Evolutionary conservation across 1,284 basidiomycete species (phyloP), one percentile per base, ranked within the genome.

Genomic region (Earliella scabrosa): DNA sequence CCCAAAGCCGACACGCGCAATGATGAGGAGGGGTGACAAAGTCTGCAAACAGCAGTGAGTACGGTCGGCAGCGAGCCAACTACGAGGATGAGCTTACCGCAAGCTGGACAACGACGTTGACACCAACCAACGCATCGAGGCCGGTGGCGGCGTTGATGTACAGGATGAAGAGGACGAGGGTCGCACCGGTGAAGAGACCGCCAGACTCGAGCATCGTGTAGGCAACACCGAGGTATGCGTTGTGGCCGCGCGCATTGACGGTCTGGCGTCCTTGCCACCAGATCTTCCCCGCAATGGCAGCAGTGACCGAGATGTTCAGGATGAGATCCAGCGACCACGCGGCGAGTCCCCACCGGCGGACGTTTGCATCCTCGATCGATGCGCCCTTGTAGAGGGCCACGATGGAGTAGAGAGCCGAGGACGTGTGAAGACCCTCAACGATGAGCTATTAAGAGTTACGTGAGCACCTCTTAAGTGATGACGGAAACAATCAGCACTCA

Each of bases 111-210:
- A 54, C 40, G n/a, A 45, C 39, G 41, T 45, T 50, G 11, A 54
- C 53, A 14, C 53, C 53, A 21, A 50, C 53, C 8, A 54, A 46
- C 35, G 53, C 46, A n/a, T 54, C 53, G 4, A 40, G 24, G 35
- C 47, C 53, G 27, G 53, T 54, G 1, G 53, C 10, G 16, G 47
- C 32, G 47, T 54, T 50, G 47, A 54, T 49, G 46, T 48, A 54
- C 45, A 54, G 36, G 26, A 48, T 38, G 40, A 31, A 49, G 24
- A 54, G 47, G 38, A 54, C 39, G 41, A 54, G 26, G 18, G 53
- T 54, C 41, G 47, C 53, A 34, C 53, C 53, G 14, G 53, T 39
- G 53, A 50, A 54, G n/a, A 54, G 53, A n/a, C 23, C 53, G n/a
- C 53, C 53, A 11, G 53, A 54, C 53, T 54, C 53, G 29, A 54